These are phyloP conservation scores for Coix lacrymajobi DNA, from an alignment of 176 grass and related monocot species.

Conservation along the genomic window DNA sequence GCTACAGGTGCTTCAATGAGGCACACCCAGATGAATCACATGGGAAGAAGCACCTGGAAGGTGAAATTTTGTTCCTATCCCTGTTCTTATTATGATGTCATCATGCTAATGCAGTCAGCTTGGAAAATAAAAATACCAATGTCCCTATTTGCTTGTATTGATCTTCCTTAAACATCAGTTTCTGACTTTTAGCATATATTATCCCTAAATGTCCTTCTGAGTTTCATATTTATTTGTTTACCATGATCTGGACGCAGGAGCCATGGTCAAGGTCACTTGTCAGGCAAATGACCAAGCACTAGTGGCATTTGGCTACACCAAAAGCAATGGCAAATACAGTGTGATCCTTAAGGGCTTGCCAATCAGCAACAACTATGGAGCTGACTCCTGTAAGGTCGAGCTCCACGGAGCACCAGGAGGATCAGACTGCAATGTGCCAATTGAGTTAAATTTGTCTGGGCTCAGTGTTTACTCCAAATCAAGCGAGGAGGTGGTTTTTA, in stretches of 20 bases:
- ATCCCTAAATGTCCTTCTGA: neutral
- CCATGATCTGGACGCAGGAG: conserved; percentile 31
- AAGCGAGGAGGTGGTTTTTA: conserved; percentile 48
- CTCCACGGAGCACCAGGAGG: conserved; percentile 65
- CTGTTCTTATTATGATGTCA: neutral
- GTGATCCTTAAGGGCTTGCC: conserved; percentile 42
- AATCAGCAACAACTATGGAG: conserved; percentile 28
- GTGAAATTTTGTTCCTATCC: conserved; percentile 4
- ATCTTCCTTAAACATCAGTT: neutral
- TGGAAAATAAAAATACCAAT: neutral
- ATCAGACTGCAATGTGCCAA: conserved; percentile 58
- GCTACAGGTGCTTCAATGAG: conserved; percentile 58
- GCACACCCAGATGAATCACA: conserved; percentile 46
- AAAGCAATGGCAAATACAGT: conserved; percentile 55
- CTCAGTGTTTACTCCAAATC: conserved; percentile 42
- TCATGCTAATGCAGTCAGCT: neutral
- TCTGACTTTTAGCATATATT: neutral
- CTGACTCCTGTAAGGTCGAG: conserved; percentile 61
- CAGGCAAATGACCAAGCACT: conserved; percentile 45
- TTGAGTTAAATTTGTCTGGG: conserved; percentile 40
- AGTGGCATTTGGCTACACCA: conserved; percentile 57
- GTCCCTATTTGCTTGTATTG: neutral
- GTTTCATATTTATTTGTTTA: neutral
- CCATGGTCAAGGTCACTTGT: conserved; percentile 76
- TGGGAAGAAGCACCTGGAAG: conserved; percentile 59